A percentile compares a stretch with the other conserved stretches of the same genome.
phyloP scores from a whole-genome alignment of 108 stramenopile genomes.

The Mediolabrus comicus region DNA sequence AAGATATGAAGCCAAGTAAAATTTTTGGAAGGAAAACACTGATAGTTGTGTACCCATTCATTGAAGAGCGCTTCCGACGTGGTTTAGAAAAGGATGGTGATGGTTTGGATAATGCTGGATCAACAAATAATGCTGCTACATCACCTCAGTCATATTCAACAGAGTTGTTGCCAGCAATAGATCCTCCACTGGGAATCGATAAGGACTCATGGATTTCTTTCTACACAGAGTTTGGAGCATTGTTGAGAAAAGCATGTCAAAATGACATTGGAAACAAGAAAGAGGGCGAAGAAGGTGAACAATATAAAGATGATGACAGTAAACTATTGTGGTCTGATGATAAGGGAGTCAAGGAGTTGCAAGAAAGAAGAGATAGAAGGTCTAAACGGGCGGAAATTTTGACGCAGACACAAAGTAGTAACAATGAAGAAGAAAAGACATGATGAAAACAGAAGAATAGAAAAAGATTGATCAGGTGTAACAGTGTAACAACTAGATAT shows the following conservation, averaged over 20 bases:
- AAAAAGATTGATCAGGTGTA: no score
- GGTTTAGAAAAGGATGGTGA: constrained; percentile 1
- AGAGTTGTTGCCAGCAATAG: constrained; percentile 18
- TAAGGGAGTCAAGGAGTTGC: constrained; percentile 25
- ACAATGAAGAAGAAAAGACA: not conserved
- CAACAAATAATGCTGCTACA: not conserved
- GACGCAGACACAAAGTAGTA: not conserved
- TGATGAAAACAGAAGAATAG: no score
- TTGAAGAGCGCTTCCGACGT: constrained; percentile 31
- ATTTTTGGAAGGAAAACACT: constrained; percentile 26
- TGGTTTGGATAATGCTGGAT: not conserved
- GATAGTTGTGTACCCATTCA: constrained; percentile 27
- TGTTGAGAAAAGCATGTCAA: constrained; percentile 12
- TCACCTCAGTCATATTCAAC: not conserved
- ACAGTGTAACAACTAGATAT: no score
- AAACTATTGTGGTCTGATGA: constrained; percentile 32
- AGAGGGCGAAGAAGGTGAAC: not conserved
- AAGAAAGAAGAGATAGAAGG: constrained; percentile 26
- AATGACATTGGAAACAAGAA: no score
- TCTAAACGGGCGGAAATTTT: constrained; percentile 10
- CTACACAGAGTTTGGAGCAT: constrained; percentile 32
- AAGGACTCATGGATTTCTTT: constrained; percentile 24
- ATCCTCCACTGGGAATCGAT: constrained; percentile 27
- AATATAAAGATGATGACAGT: constrained; percentile 29
- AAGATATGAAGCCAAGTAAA: constrained; percentile 30